Evolutionary conservation across 2,329 filamentous ascomycete genomes (phyloP).

Genomic region (Tothia fuscella): DNA sequence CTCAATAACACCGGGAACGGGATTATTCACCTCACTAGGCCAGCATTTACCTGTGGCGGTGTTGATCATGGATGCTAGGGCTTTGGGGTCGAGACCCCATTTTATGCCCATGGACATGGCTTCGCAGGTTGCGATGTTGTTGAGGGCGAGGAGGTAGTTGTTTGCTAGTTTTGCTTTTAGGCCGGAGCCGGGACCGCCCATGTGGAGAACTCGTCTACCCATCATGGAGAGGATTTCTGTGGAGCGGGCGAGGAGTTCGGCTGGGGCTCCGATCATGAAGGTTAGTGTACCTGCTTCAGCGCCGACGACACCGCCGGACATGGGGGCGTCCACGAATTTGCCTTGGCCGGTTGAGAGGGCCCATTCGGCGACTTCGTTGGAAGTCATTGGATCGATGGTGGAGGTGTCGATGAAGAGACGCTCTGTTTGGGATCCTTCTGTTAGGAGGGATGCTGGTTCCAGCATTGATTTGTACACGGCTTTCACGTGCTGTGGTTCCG

Average conservation of each 20-base stretch:
- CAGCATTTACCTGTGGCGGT: slow-evolving; percentile 90
- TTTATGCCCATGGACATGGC: slow-evolving; percentile 54
- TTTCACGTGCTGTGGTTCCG: slow-evolving; percentile 79
- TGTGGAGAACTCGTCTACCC: slow-evolving; percentile 77
- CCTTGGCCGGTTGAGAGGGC: slow-evolving; percentile 57
- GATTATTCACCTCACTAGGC: slow-evolving; percentile 94
- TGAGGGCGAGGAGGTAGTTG: slow-evolving; percentile 90
- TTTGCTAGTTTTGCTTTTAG: slow-evolving; percentile 91
- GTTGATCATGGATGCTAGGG: slow-evolving; percentile 78
- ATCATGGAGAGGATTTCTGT: slow-evolving; percentile 64
- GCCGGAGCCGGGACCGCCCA: slow-evolving; percentile 73
- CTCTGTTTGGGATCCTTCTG: slow-evolving; percentile 37
- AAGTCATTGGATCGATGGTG: slow-evolving; percentile 86
- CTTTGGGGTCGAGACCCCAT: slow-evolving; percentile 51
- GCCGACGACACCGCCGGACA: slow-evolving; percentile 92
- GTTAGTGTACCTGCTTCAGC: slow-evolving; percentile 78
- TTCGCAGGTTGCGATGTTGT: slow-evolving; percentile 65
- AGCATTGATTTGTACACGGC: slow-evolving; percentile 71
- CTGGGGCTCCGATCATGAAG: slow-evolving; percentile 79
- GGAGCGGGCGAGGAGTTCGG: slow-evolving; percentile 48
- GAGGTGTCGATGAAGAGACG: slow-evolving; percentile 92
- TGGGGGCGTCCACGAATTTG: slow-evolving; percentile 83
- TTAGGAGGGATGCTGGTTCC: slow-evolving; percentile 41
- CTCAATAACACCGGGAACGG: slow-evolving; percentile 72
- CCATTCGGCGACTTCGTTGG: slow-evolving; percentile 59